Evolutionary conservation across 768 basidiomycete species (phyloP), one percentile per base, ranked within the genome.

Genomic region (Trametes meyenii): DNA sequence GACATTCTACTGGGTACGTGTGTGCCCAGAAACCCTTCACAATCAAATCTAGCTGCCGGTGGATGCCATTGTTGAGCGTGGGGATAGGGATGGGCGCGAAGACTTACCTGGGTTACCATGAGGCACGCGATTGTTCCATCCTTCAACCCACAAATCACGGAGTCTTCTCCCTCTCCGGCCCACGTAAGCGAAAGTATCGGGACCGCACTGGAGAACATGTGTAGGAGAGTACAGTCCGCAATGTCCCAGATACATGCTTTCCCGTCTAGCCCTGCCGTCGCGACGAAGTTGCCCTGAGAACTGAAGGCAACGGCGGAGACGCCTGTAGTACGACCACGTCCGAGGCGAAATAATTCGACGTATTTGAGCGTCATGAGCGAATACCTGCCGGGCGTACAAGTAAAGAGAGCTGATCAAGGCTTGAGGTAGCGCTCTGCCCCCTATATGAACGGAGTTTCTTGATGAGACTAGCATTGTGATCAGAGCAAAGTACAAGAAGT

Each of bases 261-360:
- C 1, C 57, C 57, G 16, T 63, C 57, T 0, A 63, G 21, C 5
- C 46, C 46, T 12, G 38, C 62, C 1, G 56, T 54, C 1, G 62
- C 62, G 14, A 63, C 35, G n/a, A 48, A 50, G 21, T 13, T 17
- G 13, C 57, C 62, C 0, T 29, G 5, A 19, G 51, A 7, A 23
- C 62, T 63, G 44, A 63, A 63, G 0, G 50, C 51, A 1, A 63
- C 7, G 0, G 56, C 51, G 3, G 62, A 29, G n/a, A 59, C 33
- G 12, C 52, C 61, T 8, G 16, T 1, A 5, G 40, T 45, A 24
- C 57, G 61, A 6, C 49, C 61, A 5, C 36, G 19, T 11, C 33
- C 1, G 2, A 62, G 55, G 1, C 61, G 39, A 44, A 16, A 26
- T 10, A 50, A 38, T 13, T 56, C 55, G 7, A 35, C 12, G 38